A percentile compares a stretch with the other conserved stretches of the same genome.
These are phyloP conservation scores for Geotrichum restrictum DNA, from an alignment of 1,139 yeast species.

Conservation along the genomic window DNA sequence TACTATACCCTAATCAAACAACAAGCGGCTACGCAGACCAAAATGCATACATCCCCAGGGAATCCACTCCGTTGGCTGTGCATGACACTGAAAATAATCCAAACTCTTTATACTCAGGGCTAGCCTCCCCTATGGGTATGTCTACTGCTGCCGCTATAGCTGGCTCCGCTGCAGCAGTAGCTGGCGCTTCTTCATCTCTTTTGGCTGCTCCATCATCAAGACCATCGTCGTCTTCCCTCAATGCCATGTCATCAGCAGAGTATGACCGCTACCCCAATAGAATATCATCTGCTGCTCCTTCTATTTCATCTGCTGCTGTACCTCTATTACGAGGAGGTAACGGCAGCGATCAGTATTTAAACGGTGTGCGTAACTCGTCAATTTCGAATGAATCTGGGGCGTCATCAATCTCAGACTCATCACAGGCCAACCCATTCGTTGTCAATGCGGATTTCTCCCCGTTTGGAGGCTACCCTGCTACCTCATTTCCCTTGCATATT, in stretches of 20 bases:
- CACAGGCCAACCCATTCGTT: constrained; percentile 32
- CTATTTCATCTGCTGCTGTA: constrained; percentile 27
- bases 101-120: neutral
- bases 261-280: constrained; percentile 41
- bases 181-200: constrained; percentile 16
- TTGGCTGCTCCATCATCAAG: constrained; percentile 13
- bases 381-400: constrained; percentile 29
- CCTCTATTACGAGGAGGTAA: constrained; percentile 24
- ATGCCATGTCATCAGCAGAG: constrained; percentile 33
- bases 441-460: constrained; percentile 56
- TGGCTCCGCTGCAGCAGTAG: constrained; percentile 20
- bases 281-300: constrained; percentile 35
- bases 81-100: neutral
- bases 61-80: constrained; percentile 5
- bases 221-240: constrained; percentile 19
- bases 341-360: constrained; percentile 13
- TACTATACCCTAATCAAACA: constrained; percentile 1
- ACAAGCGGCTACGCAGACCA: constrained; percentile 11
- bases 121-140: constrained; percentile 17
- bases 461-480: constrained; percentile 91
- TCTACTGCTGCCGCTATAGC: constrained; percentile 22
- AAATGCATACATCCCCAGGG: constrained; percentile 20
- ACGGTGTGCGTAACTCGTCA: constrained; percentile 27
- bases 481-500: constrained; percentile 75
- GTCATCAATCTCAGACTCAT: constrained; percentile 27